These are phyloP conservation scores for Podila minutissima DNA, from an alignment of 192 early-diverging fungal species.

Conservation along the genomic window DNA sequence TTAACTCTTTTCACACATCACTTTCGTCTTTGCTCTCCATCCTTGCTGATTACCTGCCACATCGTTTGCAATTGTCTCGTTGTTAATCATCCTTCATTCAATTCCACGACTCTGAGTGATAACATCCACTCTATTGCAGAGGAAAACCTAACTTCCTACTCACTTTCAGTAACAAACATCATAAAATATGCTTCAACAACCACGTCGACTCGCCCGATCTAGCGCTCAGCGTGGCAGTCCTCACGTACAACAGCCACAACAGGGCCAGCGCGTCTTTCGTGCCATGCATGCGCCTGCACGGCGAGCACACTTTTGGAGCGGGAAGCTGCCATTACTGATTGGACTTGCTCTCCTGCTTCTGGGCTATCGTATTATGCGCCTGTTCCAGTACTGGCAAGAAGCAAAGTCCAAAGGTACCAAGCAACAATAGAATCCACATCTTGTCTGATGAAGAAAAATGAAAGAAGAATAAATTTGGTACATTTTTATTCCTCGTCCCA, in stretches of 20 bases:
- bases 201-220: constrained; percentile 33
- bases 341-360: constrained; percentile 18
- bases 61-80: no score
- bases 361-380: constrained; percentile 30
- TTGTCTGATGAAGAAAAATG: not conserved
- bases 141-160: no score
- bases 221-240: constrained; percentile 21
- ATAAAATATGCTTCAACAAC: constrained; percentile 28
- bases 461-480: not conserved
- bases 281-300: not conserved
- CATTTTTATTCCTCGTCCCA: constrained; percentile 38
- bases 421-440: not conserved
- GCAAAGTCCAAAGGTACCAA: not conserved
- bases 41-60: no score
- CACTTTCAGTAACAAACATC: not conserved
- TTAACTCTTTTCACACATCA: no score
- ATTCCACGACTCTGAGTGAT: no score
- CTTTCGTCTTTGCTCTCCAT: no score
- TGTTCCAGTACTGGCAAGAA: constrained; percentile 28
- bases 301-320: constrained; percentile 25
- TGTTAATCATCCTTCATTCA: no score
- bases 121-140: no score
- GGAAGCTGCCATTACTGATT: constrained; percentile 34
- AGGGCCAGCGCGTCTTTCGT: constrained; percentile 17
- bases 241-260: constrained; percentile 1